A percentile compares a stretch with the other conserved stretches of the same genome.
phyloP scores from a whole-genome alignment of 148 eudicot genomes.

The Heliamphora exappendiculata region DNA sequence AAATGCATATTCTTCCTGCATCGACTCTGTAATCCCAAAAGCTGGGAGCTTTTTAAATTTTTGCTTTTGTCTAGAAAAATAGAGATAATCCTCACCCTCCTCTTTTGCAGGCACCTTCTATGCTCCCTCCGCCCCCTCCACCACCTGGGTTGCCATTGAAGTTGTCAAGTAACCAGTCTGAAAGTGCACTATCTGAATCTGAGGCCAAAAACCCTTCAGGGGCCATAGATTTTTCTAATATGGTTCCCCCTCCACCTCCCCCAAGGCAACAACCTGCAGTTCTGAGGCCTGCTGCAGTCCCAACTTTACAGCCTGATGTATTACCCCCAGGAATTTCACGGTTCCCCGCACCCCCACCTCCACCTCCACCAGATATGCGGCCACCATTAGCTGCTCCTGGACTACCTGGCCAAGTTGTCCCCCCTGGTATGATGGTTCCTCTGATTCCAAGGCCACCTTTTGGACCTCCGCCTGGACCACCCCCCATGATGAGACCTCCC shows the following conservation, averaged over 20 bases:
- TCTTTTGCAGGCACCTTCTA: constrained; percentile 38
- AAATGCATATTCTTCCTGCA: constrained; percentile 3
- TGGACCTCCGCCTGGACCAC: constrained; percentile 76
- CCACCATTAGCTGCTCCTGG: constrained; percentile 52
- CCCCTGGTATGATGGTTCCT: constrained; percentile 68
- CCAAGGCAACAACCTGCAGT: constrained; percentile 54
- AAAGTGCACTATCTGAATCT: constrained; percentile 37
- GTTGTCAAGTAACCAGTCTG: constrained; percentile 33
- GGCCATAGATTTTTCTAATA: constrained; percentile 43
- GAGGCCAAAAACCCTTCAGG: constrained; percentile 41
- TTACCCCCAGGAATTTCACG: constrained; percentile 80
- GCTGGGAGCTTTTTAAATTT: neutral
- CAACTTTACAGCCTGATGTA: constrained; percentile 60
- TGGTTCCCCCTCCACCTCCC: constrained; percentile 76
- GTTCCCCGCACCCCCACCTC: constrained; percentile 75
- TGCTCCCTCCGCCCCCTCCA: constrained; percentile 80
- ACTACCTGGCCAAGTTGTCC: constrained; percentile 50
- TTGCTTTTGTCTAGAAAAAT: neutral
- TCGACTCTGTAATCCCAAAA: neutral
- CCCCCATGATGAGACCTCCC: constrained; percentile 94
- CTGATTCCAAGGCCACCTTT: constrained; percentile 69
- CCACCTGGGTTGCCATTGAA: constrained; percentile 60
- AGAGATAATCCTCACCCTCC: constrained; percentile 2
- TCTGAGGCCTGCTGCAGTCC: constrained; percentile 38
- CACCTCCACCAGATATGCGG: constrained; percentile 69